Conservation (phyloP, 495 filamentous ascomycete species). For the Xeromyces bisporus region DNA sequence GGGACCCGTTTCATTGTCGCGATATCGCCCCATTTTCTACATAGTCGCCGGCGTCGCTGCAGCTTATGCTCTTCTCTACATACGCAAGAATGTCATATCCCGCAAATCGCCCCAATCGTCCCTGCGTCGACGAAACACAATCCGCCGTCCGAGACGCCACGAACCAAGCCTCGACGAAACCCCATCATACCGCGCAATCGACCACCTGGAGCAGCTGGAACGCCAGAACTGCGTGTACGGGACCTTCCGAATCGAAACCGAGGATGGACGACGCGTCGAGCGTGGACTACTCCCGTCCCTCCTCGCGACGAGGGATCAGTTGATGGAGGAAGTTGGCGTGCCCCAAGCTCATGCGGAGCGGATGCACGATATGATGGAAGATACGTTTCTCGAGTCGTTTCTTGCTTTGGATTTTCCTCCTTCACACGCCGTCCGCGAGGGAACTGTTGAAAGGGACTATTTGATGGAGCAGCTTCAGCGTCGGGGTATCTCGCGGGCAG, state of each 20-base stretch:
- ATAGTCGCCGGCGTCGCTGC: constrained; percentile 33
- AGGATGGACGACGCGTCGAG: constrained; percentile 31
- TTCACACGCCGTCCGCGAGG: constrained; percentile 17
- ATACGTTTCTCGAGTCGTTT: constrained; percentile 32
- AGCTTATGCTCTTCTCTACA: constrained; percentile 31
- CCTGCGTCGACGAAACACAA: constrained; percentile 32
- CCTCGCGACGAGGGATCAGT: constrained; percentile 27
- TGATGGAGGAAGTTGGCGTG: constrained; percentile 29
- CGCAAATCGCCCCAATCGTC: constrained; percentile 11
- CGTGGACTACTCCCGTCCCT: constrained; percentile 29
- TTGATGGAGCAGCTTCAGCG: constrained; percentile 26
- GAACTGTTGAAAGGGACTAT: constrained; percentile 19
- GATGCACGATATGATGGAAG: constrained; percentile 35
- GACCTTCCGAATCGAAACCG: constrained; percentile 31
- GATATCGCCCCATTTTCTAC: constrained; percentile 34
- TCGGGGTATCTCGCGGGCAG: constrained; percentile 24
- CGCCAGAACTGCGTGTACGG: constrained; percentile 31
- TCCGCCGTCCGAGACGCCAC: constrained; percentile 23
- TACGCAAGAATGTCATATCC: constrained; percentile 22
- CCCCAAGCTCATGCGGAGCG: constrained; percentile 25
- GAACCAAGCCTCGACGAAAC: constrained; percentile 17
- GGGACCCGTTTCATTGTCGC: constrained; percentile 21
- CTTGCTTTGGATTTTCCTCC: constrained; percentile 30
- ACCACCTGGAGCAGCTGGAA: constrained; percentile 28
- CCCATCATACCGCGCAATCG: constrained; percentile 25